phyloP scores from a whole-genome alignment of 768 basidiomycete species.

The Cystofilobasidium bisporidii region DNA sequence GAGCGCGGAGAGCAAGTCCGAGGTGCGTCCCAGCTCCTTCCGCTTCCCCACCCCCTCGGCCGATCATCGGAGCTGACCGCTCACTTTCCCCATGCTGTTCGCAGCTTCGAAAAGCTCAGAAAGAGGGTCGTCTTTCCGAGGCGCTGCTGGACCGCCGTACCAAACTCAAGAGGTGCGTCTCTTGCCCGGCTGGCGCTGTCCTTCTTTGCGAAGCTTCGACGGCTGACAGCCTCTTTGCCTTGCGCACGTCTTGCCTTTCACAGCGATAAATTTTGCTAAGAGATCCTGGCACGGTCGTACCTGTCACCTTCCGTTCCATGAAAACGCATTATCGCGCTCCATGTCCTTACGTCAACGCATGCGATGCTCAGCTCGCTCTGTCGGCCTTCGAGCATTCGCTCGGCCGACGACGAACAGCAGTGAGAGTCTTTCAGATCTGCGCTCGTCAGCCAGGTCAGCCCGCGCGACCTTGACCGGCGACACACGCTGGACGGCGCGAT shows the following conservation, averaged over 20 bases:
- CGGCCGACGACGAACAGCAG: no score
- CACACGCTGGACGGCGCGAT: no score
- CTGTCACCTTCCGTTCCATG: no score
- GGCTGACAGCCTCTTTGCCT: not conserved
- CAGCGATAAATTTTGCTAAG: slow-evolving; percentile 28
- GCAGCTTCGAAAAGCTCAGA: slow-evolving; percentile 65
- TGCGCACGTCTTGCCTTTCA: not conserved
- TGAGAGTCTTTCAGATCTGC: no score
- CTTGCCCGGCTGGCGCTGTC: not conserved
- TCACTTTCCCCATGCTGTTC: slow-evolving; percentile 16
- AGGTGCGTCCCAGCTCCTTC: slow-evolving; percentile 45
- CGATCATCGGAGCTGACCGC: slow-evolving; percentile 3
- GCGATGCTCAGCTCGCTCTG: no score
- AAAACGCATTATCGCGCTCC: no score
- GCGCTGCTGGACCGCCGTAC: slow-evolving; percentile 66
- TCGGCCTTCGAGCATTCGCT: no score
- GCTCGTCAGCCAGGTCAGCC: no score
- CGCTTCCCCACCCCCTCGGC: not conserved
- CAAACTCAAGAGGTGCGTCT: slow-evolving; percentile 65
- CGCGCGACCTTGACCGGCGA: no score
- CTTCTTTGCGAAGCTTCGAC: not conserved
- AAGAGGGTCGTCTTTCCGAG: slow-evolving; percentile 72
- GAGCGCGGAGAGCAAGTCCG: slow-evolving; percentile 61
- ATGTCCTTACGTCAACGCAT: no score
- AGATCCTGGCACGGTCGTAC: no score